These are phyloP conservation scores for Colletotrichum kahawae DNA, from an alignment of 2,329 filamentous ascomycete species.

Conservation along the genomic window DNA sequence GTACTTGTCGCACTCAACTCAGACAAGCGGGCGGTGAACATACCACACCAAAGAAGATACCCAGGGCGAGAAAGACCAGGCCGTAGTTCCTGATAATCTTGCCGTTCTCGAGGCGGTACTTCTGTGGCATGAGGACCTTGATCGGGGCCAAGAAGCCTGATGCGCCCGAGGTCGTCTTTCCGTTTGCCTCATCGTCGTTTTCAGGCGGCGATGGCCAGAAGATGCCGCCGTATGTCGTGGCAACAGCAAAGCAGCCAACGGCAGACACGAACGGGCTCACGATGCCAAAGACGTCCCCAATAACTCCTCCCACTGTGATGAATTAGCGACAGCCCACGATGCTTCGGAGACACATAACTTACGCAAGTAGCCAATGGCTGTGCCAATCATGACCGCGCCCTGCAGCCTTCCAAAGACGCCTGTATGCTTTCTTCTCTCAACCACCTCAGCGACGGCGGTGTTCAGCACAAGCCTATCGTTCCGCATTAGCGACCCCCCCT, in stretches of 20 bases:
- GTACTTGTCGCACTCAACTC: not conserved
- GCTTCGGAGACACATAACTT: slow-evolving; percentile 23
- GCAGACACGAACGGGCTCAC: slow-evolving; percentile 69
- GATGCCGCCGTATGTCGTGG: slow-evolving; percentile 34
- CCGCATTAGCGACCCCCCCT: not conserved
- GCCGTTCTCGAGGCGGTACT: slow-evolving; percentile 56
- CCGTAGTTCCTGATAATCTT: slow-evolving; percentile 61
- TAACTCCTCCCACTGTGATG: slow-evolving; percentile 60
- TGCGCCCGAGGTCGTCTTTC: slow-evolving; percentile 33
- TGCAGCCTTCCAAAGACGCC: slow-evolving; percentile 69
- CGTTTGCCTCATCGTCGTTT: slow-evolving; percentile 26
- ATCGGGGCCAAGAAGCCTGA: slow-evolving; percentile 67
- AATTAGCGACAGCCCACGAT: not conserved
- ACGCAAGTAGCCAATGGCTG: slow-evolving; percentile 66
- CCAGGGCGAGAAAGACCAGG: slow-evolving; percentile 66
- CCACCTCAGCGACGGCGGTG: slow-evolving; percentile 70
- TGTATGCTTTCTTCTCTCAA: slow-evolving; percentile 64
- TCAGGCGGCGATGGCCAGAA: slow-evolving; percentile 32
- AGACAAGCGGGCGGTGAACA: not conserved
- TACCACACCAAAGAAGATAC: slow-evolving; percentile 70
- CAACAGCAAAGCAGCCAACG: slow-evolving; percentile 26
- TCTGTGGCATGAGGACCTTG: slow-evolving; percentile 64
- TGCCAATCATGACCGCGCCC: slow-evolving; percentile 71
- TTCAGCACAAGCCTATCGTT: slow-evolving; percentile 63
- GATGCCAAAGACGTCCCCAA: slow-evolving; percentile 68